These are phyloP conservation scores for Vaccinium vitisidaea DNA, from an alignment of 148 eudicot genomes.

Conservation along the genomic window DNA sequence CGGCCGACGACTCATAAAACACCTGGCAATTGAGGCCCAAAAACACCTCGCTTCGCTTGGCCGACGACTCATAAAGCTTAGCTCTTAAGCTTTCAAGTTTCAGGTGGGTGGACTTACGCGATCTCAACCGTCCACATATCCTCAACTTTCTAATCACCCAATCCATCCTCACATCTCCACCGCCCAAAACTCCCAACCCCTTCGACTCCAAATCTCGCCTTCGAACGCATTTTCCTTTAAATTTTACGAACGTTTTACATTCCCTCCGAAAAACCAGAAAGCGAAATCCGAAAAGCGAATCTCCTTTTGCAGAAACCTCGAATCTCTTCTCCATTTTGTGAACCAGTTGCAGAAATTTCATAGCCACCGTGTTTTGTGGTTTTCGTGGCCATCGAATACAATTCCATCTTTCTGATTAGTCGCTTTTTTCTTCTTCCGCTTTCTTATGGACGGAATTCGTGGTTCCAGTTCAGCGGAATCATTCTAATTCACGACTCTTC, in stretches of 20 bases:
- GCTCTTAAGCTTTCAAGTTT: too few species aligned
- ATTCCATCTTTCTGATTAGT: background rate
- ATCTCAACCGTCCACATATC: background rate
- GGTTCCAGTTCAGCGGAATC: conserved; percentile 19
- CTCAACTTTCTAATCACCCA: background rate
- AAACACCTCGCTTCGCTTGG: too few species aligned
- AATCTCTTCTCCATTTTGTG: conserved; percentile 5
- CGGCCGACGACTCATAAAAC: too few species aligned
- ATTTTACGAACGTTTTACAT: too few species aligned
- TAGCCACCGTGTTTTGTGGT: background rate
- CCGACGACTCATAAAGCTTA: too few species aligned
- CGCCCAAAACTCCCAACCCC: background rate
- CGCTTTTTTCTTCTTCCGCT: background rate
- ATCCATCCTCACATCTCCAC: background rate
- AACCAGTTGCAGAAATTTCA: background rate
- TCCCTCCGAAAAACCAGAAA: background rate
- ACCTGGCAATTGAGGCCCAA: too few species aligned
- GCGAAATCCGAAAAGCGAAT: conserved; percentile 1
- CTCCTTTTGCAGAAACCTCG: conserved; percentile 2
- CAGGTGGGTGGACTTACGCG: too few species aligned
- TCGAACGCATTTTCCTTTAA: too few species aligned
- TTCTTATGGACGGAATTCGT: background rate
- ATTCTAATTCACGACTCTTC: background rate
- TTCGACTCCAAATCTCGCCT: too few species aligned
- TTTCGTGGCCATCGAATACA: conserved; percentile 2